phyloP scores from a whole-genome alignment of 1,284 basidiomycete species.

The Leccinum subrobustum region DNA sequence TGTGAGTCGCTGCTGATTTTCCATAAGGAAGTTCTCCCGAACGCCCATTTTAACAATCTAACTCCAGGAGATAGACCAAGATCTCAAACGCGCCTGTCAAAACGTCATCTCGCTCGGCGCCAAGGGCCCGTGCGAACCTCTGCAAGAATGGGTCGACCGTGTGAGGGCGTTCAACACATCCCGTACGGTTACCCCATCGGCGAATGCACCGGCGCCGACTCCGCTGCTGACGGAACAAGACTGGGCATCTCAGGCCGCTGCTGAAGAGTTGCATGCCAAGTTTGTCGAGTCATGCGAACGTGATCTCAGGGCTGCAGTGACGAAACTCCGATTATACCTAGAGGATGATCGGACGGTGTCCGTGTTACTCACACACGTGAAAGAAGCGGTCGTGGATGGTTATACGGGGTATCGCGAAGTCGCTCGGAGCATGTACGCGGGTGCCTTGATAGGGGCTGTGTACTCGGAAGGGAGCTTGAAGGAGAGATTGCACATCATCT shows the following conservation, averaged over 20 bases:
- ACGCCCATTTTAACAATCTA: background rate
- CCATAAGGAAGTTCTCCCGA: background rate
- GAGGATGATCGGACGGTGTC: slow-evolving; percentile 76
- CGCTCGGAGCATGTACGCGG: slow-evolving; percentile 41
- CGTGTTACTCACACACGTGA: slow-evolving; percentile 74
- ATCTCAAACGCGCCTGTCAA: slow-evolving; percentile 81
- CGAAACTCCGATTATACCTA: slow-evolving; percentile 68
- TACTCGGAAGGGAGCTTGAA: slow-evolving; percentile 39
- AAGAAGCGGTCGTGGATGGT: slow-evolving; percentile 70
- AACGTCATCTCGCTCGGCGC: slow-evolving; percentile 71
- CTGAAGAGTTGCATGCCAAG: slow-evolving; percentile 48
- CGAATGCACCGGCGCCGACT: slow-evolving; percentile 11
- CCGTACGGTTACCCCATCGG: slow-evolving; percentile 13
- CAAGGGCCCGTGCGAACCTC: slow-evolving; percentile 47
- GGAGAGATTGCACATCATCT: slow-evolving; percentile 27
- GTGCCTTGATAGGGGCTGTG: slow-evolving; percentile 35
- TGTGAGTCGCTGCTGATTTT: slow-evolving; percentile 43
- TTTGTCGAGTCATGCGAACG: slow-evolving; percentile 54
- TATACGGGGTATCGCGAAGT: slow-evolving; percentile 69
- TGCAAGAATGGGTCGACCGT: slow-evolving; percentile 60
- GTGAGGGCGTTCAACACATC: slow-evolving; percentile 38
- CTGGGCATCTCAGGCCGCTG: slow-evolving; percentile 50
- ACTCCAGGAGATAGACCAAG: slow-evolving; percentile 76
- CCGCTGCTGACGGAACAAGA: slow-evolving; percentile 33
- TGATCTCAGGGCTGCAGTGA: slow-evolving; percentile 56